Conservation (phyloP, 1,284 basidiomycete genomes). For the Ustilago nuda region DNA sequence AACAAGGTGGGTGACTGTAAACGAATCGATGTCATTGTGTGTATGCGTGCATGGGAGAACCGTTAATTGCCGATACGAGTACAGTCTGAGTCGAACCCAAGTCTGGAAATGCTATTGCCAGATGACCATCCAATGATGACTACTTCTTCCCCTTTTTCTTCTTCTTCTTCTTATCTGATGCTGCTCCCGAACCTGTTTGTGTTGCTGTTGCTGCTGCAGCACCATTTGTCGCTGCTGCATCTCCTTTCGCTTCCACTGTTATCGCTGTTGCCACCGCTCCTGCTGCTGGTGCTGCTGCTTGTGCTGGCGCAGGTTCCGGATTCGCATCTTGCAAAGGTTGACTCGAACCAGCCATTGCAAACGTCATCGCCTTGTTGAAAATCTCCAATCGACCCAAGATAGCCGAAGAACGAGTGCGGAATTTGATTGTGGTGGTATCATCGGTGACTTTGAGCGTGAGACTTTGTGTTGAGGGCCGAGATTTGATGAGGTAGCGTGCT, state of each 20-base stretch:
- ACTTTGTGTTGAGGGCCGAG: constrained; percentile 47
- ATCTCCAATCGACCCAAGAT: constrained; percentile 94
- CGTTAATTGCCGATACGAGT: background rate
- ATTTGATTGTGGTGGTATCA: constrained; percentile 75
- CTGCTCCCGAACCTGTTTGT: background rate
- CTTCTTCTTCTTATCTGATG: constrained; percentile 51
- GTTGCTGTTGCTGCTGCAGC: background rate
- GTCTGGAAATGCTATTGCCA: background rate
- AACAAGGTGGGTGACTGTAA: no score
- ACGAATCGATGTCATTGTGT: background rate
- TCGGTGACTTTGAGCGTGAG: constrained; percentile 63
- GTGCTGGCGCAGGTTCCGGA: constrained; percentile 16
- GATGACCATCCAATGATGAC: no score
- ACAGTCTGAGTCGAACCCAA: background rate
- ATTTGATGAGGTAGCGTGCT: constrained; percentile 60
- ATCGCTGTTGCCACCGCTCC: constrained; percentile 8
- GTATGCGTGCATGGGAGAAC: background rate
- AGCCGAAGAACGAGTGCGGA: constrained; percentile 90
- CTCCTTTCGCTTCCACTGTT: constrained; percentile 11
- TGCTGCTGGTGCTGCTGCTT: constrained; percentile 9
- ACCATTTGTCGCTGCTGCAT: constrained; percentile 4
- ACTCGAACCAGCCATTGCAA: constrained; percentile 75
- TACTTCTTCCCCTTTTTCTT: constrained; percentile 55
- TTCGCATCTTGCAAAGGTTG: constrained; percentile 35
- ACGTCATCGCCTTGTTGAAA: constrained; percentile 83